Evolutionary conservation across 306 rosid genomes (phyloP), one percentile per base, ranked within the genome.

Genomic region (Crataegus laevigata): DNA sequence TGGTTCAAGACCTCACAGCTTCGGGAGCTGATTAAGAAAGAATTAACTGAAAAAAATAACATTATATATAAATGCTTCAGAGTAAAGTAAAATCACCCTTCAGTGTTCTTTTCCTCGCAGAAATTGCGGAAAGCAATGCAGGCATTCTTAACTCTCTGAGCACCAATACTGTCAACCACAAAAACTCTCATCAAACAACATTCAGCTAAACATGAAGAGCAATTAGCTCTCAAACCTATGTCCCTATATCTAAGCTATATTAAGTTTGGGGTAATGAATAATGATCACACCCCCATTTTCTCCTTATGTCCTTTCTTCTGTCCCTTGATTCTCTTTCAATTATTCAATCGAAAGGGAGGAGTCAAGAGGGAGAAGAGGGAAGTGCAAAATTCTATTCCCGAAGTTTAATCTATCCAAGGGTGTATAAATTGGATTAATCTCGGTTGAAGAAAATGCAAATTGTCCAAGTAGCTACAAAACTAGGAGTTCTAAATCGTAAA

Each of bases 101-200:
- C 97, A 12, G 75, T 51, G 79, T 88, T 96, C 78, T 89, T 98
- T 68, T 90, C 96, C 82, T 92, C 98, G 26, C 97, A 96, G 81
- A 67, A 82, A 71, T 76, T 92, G 78, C 98, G 96, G 80, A 96
- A 92, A 83, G 90, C 84, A 82, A 90, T 65, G 79, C 99, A 96
- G 75, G 81, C 82, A 83, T 96, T 88, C 79, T 89, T 92, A 11
- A 96, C 99, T 87, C 92, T 84, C 65, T 81, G 89, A n/a, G 99
- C 99, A 1, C 99, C 99, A 78, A 96, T 81, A 85, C 99, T 96
- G 91, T 69, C 71, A 6, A 47, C 21, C 80, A 83, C 26, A 76
- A 75, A 74, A 25, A 77, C 68, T 30, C 26, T 64, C 76, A 76
- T 68, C 32, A 68, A 62, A 36, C 67, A 78, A 58, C 13, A 62